These are phyloP conservation scores for Tardiomyces blankii DNA, from an alignment of 1,139 yeast species.

Conservation along the genomic window DNA sequence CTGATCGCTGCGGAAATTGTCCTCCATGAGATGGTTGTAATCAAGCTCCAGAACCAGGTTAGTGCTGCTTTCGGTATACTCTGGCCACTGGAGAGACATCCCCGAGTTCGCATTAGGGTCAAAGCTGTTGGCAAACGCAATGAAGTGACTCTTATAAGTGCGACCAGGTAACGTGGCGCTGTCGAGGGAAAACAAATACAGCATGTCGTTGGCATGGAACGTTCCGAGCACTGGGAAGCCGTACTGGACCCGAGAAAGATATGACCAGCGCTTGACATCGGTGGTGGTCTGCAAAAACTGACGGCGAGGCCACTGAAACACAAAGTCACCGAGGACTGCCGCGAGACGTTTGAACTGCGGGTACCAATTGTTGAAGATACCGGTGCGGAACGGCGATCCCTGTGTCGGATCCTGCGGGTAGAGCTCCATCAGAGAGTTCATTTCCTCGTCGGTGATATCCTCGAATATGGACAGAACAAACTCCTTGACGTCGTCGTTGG, in stretches of 20 bases:
- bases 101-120: conserved; percentile 8
- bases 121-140: conserved; percentile 11
- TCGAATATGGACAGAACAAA: too few species aligned
- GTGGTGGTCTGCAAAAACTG: conserved; percentile 4
- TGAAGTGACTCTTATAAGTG: conserved; percentile 10
- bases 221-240: conserved; percentile 11
- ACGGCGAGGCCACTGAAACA: conserved; percentile 14
- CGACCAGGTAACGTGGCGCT: conserved; percentile 3
- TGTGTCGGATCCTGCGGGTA: conserved; percentile 9
- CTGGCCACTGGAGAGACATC: conserved; percentile 5
- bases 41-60: neutral
- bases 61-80: conserved; percentile 29
- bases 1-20: neutral
- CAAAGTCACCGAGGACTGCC: conserved; percentile 11
- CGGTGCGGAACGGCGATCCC: conserved; percentile 16
- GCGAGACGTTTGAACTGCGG: conserved; percentile 13
- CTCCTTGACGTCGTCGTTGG: neutral
- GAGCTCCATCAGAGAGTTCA: conserved; percentile 4
- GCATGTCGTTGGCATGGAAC: conserved; percentile 9
- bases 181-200: conserved; percentile 4
- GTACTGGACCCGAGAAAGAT: conserved; percentile 5
- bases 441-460: neutral
- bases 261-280: conserved; percentile 6
- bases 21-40: neutral
- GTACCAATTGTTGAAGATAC: conserved; percentile 2